A percentile compares a stretch with the other conserved stretches of the same genome.
These are phyloP conservation scores for Backusella australiensis DNA, from an alignment of 192 early-diverging fungal species.

Conservation along the genomic window DNA sequence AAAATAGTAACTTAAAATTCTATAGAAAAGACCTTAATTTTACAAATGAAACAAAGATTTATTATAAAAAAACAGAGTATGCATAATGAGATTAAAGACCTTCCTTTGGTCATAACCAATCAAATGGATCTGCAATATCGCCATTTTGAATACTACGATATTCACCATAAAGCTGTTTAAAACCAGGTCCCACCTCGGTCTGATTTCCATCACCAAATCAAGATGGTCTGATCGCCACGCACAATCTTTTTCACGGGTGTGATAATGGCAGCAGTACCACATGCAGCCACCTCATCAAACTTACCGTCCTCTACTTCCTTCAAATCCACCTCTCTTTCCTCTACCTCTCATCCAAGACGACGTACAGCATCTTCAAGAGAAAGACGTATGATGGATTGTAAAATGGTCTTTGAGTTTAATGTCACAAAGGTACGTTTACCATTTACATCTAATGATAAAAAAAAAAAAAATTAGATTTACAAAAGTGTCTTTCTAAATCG, in stretches of 20 bases:
- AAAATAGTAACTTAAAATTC: too few relatives aligned
- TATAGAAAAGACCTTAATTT: too few relatives aligned
- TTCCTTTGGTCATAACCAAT: conserved; percentile 70
- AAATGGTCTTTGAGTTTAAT: conserved; percentile 54
- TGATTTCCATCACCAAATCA: conserved; percentile 44
- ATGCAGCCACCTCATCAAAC: conserved; percentile 68
- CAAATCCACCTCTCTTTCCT: conserved; percentile 52
- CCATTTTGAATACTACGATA: conserved; percentile 70
- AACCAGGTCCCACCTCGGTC: conserved; percentile 48
- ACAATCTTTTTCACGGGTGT: conserved; percentile 69
- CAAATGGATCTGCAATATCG: conserved; percentile 52
- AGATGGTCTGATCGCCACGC: conserved; percentile 40
- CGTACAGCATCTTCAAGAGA: conserved; percentile 57
- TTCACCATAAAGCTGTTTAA: conserved; percentile 52
- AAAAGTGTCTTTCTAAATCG: too few relatives aligned
- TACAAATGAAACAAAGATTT: background rate
- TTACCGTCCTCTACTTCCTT: conserved; percentile 51
- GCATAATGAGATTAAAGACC: conserved; percentile 35
- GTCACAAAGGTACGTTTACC: conserved; percentile 61
- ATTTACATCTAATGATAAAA: conserved; percentile 1
- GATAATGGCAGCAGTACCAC: conserved; percentile 75
- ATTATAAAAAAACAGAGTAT: background rate
- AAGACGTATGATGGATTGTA: conserved; percentile 68
- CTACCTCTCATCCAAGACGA: conserved; percentile 60
- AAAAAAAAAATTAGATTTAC: too few relatives aligned